Evolutionary conservation across 2,329 filamentous ascomycete species (phyloP).

Genomic region (Aspergillus sp.): DNA sequence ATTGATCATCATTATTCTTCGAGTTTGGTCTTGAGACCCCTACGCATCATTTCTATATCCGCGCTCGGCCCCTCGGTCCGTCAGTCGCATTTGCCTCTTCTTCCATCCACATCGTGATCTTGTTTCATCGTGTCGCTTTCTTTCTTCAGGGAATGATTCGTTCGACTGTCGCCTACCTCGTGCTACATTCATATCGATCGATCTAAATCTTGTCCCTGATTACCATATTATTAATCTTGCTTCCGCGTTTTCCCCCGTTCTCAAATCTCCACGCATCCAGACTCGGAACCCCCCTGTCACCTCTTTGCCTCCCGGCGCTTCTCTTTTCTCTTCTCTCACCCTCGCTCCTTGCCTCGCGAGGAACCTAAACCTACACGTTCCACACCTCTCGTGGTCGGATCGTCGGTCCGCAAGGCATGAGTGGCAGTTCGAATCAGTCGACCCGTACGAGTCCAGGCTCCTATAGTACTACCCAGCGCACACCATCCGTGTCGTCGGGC

Average conservation of each 20-base stretch:
- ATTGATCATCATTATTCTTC: constrained; percentile 4
- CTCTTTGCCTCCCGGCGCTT: constrained; percentile 11
- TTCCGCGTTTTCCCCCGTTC: neutral
- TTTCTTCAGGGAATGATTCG: neutral
- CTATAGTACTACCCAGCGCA: constrained; percentile 40
- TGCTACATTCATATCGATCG: constrained; percentile 1
- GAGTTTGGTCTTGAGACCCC: constrained; percentile 6
- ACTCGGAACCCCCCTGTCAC: constrained; percentile 7
- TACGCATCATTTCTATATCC: constrained; percentile 3
- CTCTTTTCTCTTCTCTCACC: constrained; percentile 8
- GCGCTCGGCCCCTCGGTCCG: constrained; percentile 15
- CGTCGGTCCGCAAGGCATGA: constrained; percentile 36
- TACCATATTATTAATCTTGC: neutral
- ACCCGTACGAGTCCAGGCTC: constrained; percentile 44
- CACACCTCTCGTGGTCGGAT: constrained; percentile 9
- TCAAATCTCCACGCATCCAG: neutral
- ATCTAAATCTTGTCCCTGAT: neutral
- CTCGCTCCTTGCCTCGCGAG: constrained; percentile 14
- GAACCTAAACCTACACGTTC: constrained; percentile 14
- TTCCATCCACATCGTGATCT: neutral
- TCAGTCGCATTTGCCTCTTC: constrained; percentile 14
- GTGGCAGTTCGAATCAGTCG: constrained; percentile 42
- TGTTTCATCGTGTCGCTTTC: neutral
- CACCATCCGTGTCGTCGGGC: constrained; percentile 40
- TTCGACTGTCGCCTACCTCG: constrained; percentile 4